phyloP scores from a whole-genome alignment of 805 yeast species.

The Pichia membranifaciens region DNA sequence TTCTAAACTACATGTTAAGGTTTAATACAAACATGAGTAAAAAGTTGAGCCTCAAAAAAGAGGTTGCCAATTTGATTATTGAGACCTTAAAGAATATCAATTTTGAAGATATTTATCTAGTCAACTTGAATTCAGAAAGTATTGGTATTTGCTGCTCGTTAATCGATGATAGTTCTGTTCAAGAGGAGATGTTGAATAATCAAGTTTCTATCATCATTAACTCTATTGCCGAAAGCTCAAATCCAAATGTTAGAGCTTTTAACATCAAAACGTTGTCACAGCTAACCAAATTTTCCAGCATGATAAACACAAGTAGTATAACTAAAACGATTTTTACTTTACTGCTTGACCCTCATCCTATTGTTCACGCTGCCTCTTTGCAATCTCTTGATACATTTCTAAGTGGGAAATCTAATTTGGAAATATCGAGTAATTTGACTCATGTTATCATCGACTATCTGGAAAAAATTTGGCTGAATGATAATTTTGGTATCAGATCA shows the following conservation, averaged over 20 bases:
- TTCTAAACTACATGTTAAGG: slow-evolving; percentile 29
- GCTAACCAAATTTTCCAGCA: slow-evolving; percentile 23
- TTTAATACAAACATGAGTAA: slow-evolving; percentile 14
- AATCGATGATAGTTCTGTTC: slow-evolving; percentile 16
- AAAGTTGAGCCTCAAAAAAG: slow-evolving; percentile 19
- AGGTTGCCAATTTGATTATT: slow-evolving; percentile 21
- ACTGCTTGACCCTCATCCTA: slow-evolving; percentile 75
- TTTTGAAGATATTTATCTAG: slow-evolving; percentile 18
- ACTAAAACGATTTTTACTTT: slow-evolving; percentile 55
- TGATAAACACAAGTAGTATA: slow-evolving; percentile 38
- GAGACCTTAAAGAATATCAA: slow-evolving; percentile 26
- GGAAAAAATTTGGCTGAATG: slow-evolving; percentile 36
- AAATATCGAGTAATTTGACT: slow-evolving; percentile 30
- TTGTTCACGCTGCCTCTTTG: slow-evolving; percentile 70
- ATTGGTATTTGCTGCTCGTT: slow-evolving; percentile 28
- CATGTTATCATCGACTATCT: slow-evolving; percentile 38
- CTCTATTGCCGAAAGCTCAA: slow-evolving; percentile 55
- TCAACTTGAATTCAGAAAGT: slow-evolving; percentile 28
- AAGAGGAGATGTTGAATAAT: slow-evolving; percentile 27
- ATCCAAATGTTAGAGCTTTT: slow-evolving; percentile 61
- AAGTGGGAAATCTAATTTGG: slow-evolving; percentile 40
- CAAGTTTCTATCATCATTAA: slow-evolving; percentile 53
- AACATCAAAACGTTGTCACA: slow-evolving; percentile 40
- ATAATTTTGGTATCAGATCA: slow-evolving; percentile 45
- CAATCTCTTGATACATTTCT: slow-evolving; percentile 52